Evolutionary conservation across 805 yeast species (phyloP).

Genomic region (Zygosaccharomyces bailii): DNA sequence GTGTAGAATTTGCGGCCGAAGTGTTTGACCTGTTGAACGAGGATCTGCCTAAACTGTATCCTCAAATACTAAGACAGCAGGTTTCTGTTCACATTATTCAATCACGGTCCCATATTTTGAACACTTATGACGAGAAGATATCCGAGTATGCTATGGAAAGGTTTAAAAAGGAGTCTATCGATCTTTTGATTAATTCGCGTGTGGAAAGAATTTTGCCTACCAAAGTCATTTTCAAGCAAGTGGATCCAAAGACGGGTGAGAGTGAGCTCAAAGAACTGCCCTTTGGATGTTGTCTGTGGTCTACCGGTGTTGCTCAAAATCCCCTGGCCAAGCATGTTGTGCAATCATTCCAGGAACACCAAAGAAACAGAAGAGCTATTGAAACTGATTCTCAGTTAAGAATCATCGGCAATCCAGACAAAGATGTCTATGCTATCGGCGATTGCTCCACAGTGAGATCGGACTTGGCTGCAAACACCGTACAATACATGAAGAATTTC

Average conservation of each 20-base stretch:
- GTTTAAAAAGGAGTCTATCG: constrained; percentile 59
- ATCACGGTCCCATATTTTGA: constrained; percentile 62
- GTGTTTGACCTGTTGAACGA: constrained; percentile 63
- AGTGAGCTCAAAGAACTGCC: constrained; percentile 48
- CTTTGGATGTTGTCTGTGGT: constrained; percentile 69
- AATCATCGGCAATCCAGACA: constrained; percentile 63
- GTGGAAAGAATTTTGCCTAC: constrained; percentile 56
- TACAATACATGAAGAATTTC: constrained; percentile 47
- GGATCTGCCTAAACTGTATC: constrained; percentile 55
- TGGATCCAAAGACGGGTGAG: constrained; percentile 41
- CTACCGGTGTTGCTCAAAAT: constrained; percentile 69
- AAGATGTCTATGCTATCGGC: constrained; percentile 69
- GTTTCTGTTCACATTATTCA: constrained; percentile 67
- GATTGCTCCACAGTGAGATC: constrained; percentile 68
- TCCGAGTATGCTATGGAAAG: constrained; percentile 62
- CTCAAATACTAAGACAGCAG: constrained; percentile 57
- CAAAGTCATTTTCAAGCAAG: constrained; percentile 56
- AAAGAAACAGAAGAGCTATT: constrained; percentile 64
- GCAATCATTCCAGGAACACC: constrained; percentile 44
- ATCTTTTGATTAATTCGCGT: constrained; percentile 60
- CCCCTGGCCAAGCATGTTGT: constrained; percentile 58
- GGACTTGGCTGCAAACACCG: constrained; percentile 53
- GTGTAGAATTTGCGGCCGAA: constrained; percentile 73
- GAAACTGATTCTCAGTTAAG: constrained; percentile 73
- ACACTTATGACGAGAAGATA: constrained; percentile 64